A percentile compares a stretch with the other conserved stretches of the same genome.
Conservation (phyloP, 2,329 filamentous ascomycete species). For the Penicillium sp. region DNA sequence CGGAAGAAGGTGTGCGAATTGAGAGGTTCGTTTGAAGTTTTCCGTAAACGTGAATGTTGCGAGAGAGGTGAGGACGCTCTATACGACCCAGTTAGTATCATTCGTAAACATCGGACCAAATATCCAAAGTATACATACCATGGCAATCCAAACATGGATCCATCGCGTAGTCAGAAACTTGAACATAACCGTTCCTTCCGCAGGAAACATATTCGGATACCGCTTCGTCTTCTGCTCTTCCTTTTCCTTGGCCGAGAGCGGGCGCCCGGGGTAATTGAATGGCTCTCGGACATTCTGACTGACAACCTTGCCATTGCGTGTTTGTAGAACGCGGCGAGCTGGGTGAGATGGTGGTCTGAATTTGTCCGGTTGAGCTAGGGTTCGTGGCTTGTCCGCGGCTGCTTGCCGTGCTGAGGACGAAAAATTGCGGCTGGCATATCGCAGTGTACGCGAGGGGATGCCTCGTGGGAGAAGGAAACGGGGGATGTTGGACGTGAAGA, state of each 20-base stretch:
- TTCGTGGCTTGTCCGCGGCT: constrained; percentile 53
- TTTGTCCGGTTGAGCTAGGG: constrained; percentile 80
- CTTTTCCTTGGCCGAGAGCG: constrained; percentile 62
- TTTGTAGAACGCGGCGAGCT: constrained; percentile 58
- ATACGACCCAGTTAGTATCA: neutral
- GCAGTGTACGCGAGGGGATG: constrained; percentile 28
- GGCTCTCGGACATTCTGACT: constrained; percentile 35
- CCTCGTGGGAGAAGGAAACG: constrained; percentile 65
- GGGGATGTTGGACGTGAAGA: constrained; percentile 46
- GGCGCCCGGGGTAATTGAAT: constrained; percentile 68
- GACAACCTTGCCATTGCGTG: constrained; percentile 26
- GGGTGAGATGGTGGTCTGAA: constrained; percentile 93
- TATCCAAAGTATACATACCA: constrained; percentile 54
- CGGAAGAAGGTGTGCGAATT: constrained; percentile 75
- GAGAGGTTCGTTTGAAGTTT: constrained; percentile 75
- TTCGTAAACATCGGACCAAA: constrained; percentile 12
- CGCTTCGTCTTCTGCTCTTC: constrained; percentile 63
- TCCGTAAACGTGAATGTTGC: constrained; percentile 69
- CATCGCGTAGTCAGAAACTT: constrained; percentile 75
- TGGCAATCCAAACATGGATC: constrained; percentile 77
- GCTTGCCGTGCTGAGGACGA: constrained; percentile 12
- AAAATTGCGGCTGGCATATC: constrained; percentile 19
- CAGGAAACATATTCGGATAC: constrained; percentile 88
- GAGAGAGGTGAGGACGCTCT: constrained; percentile 66
- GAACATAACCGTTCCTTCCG: constrained; percentile 74